Base-by-base conservation (phyloP, 2,329 filamentous ascomycete genomes). In the Ophiostoma tasmaniense region DNA sequence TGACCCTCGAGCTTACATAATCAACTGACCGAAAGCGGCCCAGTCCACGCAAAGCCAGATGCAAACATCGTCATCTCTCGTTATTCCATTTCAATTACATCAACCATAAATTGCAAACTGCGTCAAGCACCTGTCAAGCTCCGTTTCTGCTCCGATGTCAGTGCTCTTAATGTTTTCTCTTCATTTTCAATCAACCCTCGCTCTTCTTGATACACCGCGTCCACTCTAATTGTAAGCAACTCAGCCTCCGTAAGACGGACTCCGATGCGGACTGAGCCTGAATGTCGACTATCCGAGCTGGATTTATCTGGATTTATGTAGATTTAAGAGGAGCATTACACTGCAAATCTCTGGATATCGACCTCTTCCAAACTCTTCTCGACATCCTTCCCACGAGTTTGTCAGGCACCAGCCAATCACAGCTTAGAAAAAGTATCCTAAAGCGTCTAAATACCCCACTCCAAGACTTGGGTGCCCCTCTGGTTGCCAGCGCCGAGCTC, bases 401-500 rank as follows among this genome's bases (percentile, higher is more conserved):
- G 13, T 11, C 64, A 65, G 64, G 66, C 68, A 62, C 33, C 37
- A 25, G 30, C 28, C 30, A 65, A 64, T 64, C 62, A 64, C 30
- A 66, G 50, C 55, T 37, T 52, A 4, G 17, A 33, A 33, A 33
- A 33, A 33, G 33, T 33, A 8, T 33, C 33, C 8, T 6, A 33
- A 8, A 33, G 33, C 8, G 33, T 33, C 33, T 8, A 33, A 33
- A 33, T 33, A 33, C 20, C 61, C 20, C 37, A 37, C 68, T 35
- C 64, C 55, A 45, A 45, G 42, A 45, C 42, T 45, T 17, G 42
- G 20, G 17, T 7, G 42, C 42, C 42, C 42, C 42, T 45, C 42
- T 45, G 50, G n/a, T 11, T 33, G 3, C 20, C 55, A 55, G 67
- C 64, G 45, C 71, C 71, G 71, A 72, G 61, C 30, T 72, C 71